phyloP scores from a whole-genome alignment of 176 grass and related monocot genomes.

The Microstegium vimineum region DNA sequence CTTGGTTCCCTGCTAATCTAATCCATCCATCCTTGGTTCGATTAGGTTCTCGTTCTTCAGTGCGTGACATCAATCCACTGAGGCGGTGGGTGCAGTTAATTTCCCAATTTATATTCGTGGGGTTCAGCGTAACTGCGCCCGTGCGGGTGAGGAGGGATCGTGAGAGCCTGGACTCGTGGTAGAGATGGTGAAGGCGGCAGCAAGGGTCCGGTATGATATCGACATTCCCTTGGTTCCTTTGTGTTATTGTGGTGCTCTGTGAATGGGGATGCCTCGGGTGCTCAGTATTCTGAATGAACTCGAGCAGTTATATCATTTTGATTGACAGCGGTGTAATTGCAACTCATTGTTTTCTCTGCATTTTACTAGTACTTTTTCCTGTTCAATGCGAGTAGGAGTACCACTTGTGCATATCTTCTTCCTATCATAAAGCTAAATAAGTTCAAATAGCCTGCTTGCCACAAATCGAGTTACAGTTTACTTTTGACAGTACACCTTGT shows the following conservation, averaged over 20 bases:
- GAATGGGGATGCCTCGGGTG: background rate
- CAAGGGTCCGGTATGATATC: background rate
- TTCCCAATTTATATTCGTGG: background rate
- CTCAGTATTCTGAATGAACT: background rate
- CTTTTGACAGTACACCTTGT: background rate
- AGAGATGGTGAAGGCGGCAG: slow-evolving; percentile 9
- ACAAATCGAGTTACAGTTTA: background rate
- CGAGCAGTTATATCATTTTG: background rate
- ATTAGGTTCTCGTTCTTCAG: background rate
- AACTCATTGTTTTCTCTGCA: background rate
- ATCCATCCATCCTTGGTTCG: background rate
- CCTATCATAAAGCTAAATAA: background rate
- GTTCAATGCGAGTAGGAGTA: background rate
- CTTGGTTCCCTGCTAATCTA: background rate
- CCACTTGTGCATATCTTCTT: background rate
- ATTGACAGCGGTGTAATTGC: background rate
- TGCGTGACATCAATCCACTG: background rate
- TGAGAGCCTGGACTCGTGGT: background rate
- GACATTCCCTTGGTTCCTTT: background rate
- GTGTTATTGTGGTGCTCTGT: background rate
- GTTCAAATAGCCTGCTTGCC: background rate
- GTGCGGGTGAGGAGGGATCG: background rate
- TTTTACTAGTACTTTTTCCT: background rate
- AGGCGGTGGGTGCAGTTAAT: background rate
- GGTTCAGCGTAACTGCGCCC: background rate